A percentile compares a stretch with the other conserved stretches of the same genome.
Conservation (phyloP, 345 rosid species). For the Ceriops decandra region DNA sequence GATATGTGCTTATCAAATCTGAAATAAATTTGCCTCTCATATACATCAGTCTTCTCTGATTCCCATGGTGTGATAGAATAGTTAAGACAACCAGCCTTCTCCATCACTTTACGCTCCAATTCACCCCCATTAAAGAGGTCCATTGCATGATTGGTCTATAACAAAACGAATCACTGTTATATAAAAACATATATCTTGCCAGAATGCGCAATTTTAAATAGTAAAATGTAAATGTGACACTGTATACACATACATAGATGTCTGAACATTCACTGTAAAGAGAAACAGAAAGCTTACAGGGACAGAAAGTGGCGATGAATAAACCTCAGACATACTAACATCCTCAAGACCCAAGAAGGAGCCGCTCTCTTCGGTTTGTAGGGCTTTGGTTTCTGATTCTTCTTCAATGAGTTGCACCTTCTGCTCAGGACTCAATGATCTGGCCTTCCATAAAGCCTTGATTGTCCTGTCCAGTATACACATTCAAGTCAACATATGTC, state of each 20-base stretch:
- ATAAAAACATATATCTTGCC: not conserved
- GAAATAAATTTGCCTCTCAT: conserved; percentile 78
- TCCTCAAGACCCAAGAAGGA: conserved; percentile 82
- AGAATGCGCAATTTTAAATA: not conserved
- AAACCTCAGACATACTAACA: conserved; percentile 72
- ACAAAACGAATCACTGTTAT: conserved; percentile 14
- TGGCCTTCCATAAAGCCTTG: conserved; percentile 95
- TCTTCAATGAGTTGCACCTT: conserved; percentile 87
- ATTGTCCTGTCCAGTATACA: conserved; percentile 56
- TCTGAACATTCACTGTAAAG: not conserved
- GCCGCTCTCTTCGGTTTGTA: conserved; percentile 75
- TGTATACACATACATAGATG: no score
- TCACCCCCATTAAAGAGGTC: conserved; percentile 80
- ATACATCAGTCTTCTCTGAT: conserved; percentile 67
- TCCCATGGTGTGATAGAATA: conserved; percentile 93
- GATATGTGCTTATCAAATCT: conserved; percentile 71
- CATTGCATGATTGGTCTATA: conserved; percentile 64
- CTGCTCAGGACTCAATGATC: conserved; percentile 90
- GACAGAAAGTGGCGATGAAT: conserved; percentile 52
- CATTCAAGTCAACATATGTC: conserved; percentile 5
- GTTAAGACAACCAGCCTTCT: conserved; percentile 76
- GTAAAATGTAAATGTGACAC: not conserved
- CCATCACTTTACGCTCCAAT: conserved; percentile 75
- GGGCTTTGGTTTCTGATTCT: conserved; percentile 70
- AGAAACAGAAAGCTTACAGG: conserved; percentile 52